phyloP scores from a whole-genome alignment of 1,284 basidiomycete species.

The Papiliotrema terrestris region DNA sequence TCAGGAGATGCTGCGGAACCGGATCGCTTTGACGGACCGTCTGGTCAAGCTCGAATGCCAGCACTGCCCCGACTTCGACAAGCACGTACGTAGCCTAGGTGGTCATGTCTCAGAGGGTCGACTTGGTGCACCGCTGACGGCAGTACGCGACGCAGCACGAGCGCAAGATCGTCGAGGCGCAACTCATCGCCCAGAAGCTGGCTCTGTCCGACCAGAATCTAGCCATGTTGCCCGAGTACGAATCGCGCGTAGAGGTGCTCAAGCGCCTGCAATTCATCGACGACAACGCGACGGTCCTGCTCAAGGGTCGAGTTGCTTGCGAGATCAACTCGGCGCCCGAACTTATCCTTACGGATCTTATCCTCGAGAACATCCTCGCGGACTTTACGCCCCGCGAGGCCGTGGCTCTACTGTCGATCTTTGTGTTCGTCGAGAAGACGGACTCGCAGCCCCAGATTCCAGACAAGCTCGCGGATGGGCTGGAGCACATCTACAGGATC shows the following conservation, averaged over 20 bases:
- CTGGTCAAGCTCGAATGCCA: constrained; percentile 55
- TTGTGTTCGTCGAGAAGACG: constrained; percentile 97
- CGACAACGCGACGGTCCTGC: constrained; percentile 85
- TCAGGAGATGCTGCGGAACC: constrained; percentile 70
- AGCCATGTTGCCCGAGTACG: constrained; percentile 94
- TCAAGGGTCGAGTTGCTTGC: constrained; percentile 97
- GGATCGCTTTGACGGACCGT: constrained; percentile 56
- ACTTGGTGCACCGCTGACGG: too few species aligned
- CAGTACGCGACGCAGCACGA: constrained; percentile 74
- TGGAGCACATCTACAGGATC: constrained; percentile 72
- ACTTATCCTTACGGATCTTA: constrained; percentile 91
- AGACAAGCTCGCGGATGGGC: constrained; percentile 65
- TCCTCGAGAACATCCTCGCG: constrained; percentile 90
- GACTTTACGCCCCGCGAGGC: constrained; percentile 91
- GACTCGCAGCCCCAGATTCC: constrained; percentile 78
- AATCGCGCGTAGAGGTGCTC: constrained; percentile 86
- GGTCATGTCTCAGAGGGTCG: too few species aligned
- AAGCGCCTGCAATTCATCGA: constrained; percentile 90
- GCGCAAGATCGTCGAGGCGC: constrained; percentile 67
- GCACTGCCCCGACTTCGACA: constrained; percentile 62
- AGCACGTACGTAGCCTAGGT: constrained; percentile 68
- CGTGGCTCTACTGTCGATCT: constrained; percentile 92
- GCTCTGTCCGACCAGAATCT: constrained; percentile 93
- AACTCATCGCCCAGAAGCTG: constrained; percentile 70
- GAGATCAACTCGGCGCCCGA: constrained; percentile 99